Evolutionary conservation across 2,329 filamentous ascomycete species (phyloP).

Genomic region (Xylariaceae sp.): DNA sequence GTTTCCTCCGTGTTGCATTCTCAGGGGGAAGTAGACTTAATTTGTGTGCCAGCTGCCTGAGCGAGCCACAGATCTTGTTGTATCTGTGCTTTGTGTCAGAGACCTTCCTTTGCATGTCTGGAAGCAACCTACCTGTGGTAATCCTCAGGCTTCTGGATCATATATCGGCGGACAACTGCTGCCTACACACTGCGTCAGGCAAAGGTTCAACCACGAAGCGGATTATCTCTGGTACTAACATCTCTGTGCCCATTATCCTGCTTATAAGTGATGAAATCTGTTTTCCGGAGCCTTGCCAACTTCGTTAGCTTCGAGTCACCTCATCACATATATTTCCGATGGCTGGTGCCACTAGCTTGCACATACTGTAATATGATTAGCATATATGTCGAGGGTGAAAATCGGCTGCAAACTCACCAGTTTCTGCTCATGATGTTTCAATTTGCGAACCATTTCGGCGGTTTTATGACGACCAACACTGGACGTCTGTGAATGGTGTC

Average conservation of each 20-base stretch:
- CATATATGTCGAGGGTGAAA: background rate
- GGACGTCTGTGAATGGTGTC: no score
- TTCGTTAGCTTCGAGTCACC: background rate
- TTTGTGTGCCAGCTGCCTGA: slow-evolving; percentile 85
- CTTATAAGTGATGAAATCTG: slow-evolving; percentile 94
- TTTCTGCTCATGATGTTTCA: slow-evolving; percentile 97
- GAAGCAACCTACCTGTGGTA: slow-evolving; percentile 48
- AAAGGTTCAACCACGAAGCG: no score
- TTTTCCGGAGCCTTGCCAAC: slow-evolving; percentile 59
- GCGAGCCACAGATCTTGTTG: slow-evolving; percentile 69
- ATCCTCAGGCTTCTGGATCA: slow-evolving; percentile 84
- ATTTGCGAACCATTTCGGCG: slow-evolving; percentile 78
- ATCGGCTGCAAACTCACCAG: slow-evolving; percentile 38
- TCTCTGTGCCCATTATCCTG: slow-evolving; percentile 83
- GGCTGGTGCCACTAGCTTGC: background rate
- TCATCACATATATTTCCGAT: no score
- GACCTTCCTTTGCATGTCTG: background rate
- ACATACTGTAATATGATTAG: slow-evolving; percentile 13
- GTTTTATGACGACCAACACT: background rate
- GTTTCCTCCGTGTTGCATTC: slow-evolving; percentile 72
- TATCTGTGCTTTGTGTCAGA: slow-evolving; percentile 19
- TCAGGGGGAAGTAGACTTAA: slow-evolving; percentile 78
- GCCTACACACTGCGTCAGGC: slow-evolving; percentile 8
- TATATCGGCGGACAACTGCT: slow-evolving; percentile 75
- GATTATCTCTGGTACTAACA: slow-evolving; percentile 33